Evolutionary conservation across 2,329 filamentous ascomycete species (phyloP).

Genomic region (Paraphoma sp.): DNA sequence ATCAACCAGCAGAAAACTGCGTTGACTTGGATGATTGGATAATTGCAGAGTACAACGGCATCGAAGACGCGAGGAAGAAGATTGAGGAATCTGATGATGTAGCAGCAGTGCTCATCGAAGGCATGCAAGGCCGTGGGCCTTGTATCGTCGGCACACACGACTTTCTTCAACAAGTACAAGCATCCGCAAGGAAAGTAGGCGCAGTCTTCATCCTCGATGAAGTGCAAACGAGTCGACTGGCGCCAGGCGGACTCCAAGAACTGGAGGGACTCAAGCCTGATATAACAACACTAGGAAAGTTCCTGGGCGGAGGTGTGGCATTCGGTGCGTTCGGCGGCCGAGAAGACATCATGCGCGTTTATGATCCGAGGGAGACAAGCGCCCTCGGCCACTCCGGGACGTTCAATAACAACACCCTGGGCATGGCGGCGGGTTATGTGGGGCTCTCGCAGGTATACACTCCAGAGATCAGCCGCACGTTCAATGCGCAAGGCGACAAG

Average conservation of each 20-base stretch:
- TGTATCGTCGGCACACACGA: constrained; percentile 58
- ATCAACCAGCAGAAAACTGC: constrained; percentile 51
- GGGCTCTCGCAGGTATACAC: constrained; percentile 49
- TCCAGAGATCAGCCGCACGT: constrained; percentile 31
- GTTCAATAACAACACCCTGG: constrained; percentile 71
- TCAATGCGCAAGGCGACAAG: constrained; percentile 42
- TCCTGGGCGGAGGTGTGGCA: constrained; percentile 69
- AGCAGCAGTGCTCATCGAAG: constrained; percentile 70
- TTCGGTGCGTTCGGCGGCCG: constrained; percentile 73
- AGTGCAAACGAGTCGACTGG: constrained; percentile 46
- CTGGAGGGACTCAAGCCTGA: constrained; percentile 27
- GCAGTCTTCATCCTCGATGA: constrained; percentile 73
- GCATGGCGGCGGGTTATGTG: constrained; percentile 62
- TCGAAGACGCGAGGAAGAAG: constrained; percentile 53
- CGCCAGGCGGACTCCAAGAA: constrained; percentile 27
- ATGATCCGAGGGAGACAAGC: constrained; percentile 56
- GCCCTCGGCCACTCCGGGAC: constrained; percentile 66
- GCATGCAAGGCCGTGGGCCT: constrained; percentile 70
- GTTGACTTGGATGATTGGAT: constrained; percentile 64
- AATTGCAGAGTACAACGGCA: constrained; percentile 68
- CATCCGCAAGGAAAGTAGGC: constrained; percentile 56
- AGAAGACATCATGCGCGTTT: constrained; percentile 64
- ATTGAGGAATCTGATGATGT: constrained; percentile 54
- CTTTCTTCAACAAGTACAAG: constrained; percentile 62
- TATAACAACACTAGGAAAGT: constrained; percentile 70